Evolutionary conservation across 2,329 filamentous ascomycete species (phyloP), one percentile per base, ranked within the genome.

Genomic region (Byssothecium circinans): DNA sequence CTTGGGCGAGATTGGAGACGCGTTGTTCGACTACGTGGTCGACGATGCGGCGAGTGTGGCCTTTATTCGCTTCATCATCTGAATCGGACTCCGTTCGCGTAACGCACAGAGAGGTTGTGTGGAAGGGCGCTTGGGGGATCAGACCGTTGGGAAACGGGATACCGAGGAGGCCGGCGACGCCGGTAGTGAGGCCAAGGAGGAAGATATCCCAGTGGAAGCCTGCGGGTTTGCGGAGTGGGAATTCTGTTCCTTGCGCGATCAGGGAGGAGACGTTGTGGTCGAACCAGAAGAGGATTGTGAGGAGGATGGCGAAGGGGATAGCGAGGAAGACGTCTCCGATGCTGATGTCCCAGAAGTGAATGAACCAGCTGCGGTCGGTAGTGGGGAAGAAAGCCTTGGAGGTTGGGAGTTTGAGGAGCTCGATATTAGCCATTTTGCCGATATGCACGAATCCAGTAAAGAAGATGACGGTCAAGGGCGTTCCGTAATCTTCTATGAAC

Each of bases 381-480:
- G 91, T 95, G 0, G 91, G 91, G 61, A 82, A 84, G 74, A 95
- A 96, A 0, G 90, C 83, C 47, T 82, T 84, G 53, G 84, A 84
- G 0, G 86, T 92, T 0, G 90, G 90, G 22, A 96, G 76, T 8
- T 80, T 84, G 52, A 87, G 82, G 8, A 95, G 74, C 17, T 82
- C 67, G 1, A 95, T 80, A 33, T 79, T 72, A n/a, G 74, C 74
- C 88, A 96, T 92, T 60, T 88, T 85, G 7, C 90, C 90, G 53
- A 95, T 83, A 68, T 94, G 88, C 1, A 94, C 86, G 61, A 95
- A 95, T 0, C 90, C 90, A 0, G 90, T 91, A 68, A 95, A 95
- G 77, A 95, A 95, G 50, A 95, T 75, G 45, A 75, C 69, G 45
- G 64, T 68, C 2, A 68, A 47, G 0, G 90, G 89, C 0, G 89